Evolutionary conservation across 495 filamentous ascomycete genomes (phyloP), one percentile per base, ranked within the genome.

Genomic region (Trichoderma gamsii): DNA sequence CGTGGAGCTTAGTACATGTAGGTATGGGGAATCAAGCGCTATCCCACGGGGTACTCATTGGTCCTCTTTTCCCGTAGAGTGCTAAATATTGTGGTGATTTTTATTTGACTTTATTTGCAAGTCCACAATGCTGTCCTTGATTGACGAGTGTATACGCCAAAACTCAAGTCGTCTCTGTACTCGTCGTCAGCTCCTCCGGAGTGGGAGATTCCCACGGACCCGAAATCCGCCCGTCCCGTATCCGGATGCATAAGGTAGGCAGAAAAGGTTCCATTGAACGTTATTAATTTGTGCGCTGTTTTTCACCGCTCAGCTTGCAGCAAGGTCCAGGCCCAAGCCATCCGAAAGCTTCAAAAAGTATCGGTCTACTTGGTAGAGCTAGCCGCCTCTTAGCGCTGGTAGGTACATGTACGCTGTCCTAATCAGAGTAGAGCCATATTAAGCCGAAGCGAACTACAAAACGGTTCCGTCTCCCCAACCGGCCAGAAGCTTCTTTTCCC

Each of bases 251-350:
- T n/a, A 59, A 18, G 5, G n/a, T 21, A 27, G 3, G 3, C n/a
- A 49, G 4, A 18, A 49, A 21, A 18, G 18, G 18, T 18, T 18
- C 49, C 49, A 52, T n/a, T 61, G 21, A 61, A 16, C 11, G 25
- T 32, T 25, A 21, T 23, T 16, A 29, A 61, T 61, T 32, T 61
- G 56, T 16, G 56, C 16, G 56, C 8, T 25, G 56, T 32, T 61
- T 61, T 61, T 61, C 56, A 61, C 56, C 56, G 56, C 56, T 25
- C 25, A 59, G 44, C 51, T 29, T 29, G 29, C 29, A 29, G 52
- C 52, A 23, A 21, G 49, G 49, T 6, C n/a, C n/a, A 52, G 49
- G 49, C 56, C 56, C 4, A 61, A n/a, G 16, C 51, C 18, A 23
- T 11, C n/a, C n/a, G 16, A 9, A 7, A 56, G 51, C n/a, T 11